These are phyloP conservation scores for Aspergillus fijiensis DNA, from an alignment of 2,329 filamentous ascomycete species.

Conservation along the genomic window DNA sequence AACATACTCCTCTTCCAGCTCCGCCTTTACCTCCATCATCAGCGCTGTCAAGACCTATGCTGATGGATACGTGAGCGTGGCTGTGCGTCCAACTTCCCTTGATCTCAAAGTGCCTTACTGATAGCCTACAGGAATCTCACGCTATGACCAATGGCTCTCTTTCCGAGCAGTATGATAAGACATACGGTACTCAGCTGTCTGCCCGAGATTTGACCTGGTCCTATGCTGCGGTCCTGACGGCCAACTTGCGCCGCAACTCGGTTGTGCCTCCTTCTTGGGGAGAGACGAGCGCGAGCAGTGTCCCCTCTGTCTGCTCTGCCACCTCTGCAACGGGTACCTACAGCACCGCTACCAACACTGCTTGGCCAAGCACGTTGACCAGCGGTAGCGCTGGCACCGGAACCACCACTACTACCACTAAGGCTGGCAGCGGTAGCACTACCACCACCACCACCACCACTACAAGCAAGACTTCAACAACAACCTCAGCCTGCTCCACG, in stretches of 20 bases:
- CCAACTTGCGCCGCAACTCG: slow-evolving; percentile 32
- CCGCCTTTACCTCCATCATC: slow-evolving; percentile 56
- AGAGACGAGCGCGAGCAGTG: slow-evolving; percentile 29
- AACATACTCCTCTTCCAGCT: slow-evolving; percentile 61
- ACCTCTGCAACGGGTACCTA: slow-evolving; percentile 37
- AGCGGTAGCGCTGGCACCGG: slow-evolving; percentile 34
- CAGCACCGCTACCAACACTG: slow-evolving; percentile 31
- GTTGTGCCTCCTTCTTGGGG: slow-evolving; percentile 38
- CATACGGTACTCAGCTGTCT: slow-evolving; percentile 37
- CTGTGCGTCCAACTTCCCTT: slow-evolving; percentile 25
- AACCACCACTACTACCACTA: slow-evolving; percentile 30
- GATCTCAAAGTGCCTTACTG: background rate
- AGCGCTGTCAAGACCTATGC: slow-evolving; percentile 63
- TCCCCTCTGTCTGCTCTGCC: slow-evolving; percentile 31
- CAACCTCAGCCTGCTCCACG: slow-evolving; percentile 17
- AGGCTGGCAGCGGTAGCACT: background rate
- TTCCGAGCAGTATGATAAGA: slow-evolving; percentile 42
- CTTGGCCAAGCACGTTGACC: slow-evolving; percentile 34
- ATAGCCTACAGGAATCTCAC: slow-evolving; percentile 25
- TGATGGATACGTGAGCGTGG: slow-evolving; percentile 54
- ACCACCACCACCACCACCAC: background rate
- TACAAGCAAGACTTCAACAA: slow-evolving; percentile 15
- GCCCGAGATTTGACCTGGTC: slow-evolving; percentile 48
- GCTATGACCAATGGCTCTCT: slow-evolving; percentile 34
- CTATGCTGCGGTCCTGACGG: slow-evolving; percentile 44